A percentile compares a stretch with the other conserved stretches of the same genome.
Evolutionary conservation across 257 asterid genomes (phyloP).

Genomic region (Petunia axillaris): DNA sequence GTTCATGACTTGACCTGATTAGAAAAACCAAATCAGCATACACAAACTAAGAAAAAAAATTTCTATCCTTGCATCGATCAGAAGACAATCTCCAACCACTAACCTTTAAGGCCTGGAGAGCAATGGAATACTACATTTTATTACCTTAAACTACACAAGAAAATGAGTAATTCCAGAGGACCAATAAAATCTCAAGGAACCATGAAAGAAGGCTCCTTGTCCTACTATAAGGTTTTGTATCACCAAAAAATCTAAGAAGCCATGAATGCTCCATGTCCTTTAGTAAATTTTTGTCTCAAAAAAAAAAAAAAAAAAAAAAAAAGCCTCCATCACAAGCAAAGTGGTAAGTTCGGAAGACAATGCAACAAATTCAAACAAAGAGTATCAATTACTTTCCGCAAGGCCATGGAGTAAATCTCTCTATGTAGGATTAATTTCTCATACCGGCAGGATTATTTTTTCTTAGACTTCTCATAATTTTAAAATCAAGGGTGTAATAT

Average conservation of each 20-base stretch:
- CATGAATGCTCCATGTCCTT: neutral
- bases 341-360: neutral
- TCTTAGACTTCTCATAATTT: neutral
- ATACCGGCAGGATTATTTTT: neutral
- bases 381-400: neutral
- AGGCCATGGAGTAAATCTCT: neutral
- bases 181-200: neutral
- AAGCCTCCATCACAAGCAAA: neutral
- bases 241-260: constrained; percentile 4
- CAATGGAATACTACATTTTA: neutral
- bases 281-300: neutral
- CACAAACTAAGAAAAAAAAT: neutral
- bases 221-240: neutral
- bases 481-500: neutral
- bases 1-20: neutral
- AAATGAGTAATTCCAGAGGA: neutral
- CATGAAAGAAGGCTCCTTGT: neutral
- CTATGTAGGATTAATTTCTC: neutral
- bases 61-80: neutral
- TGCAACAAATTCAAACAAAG: neutral
- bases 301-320: neutral
- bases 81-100: neutral
- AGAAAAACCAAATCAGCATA: constrained; percentile 2
- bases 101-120: neutral
- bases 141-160: neutral